A percentile compares a stretch with the other conserved stretches of the same genome.
phyloP scores from a whole-genome alignment of 2,329 filamentous ascomycete genomes.

The Aspergillus pseudonomiae region DNA sequence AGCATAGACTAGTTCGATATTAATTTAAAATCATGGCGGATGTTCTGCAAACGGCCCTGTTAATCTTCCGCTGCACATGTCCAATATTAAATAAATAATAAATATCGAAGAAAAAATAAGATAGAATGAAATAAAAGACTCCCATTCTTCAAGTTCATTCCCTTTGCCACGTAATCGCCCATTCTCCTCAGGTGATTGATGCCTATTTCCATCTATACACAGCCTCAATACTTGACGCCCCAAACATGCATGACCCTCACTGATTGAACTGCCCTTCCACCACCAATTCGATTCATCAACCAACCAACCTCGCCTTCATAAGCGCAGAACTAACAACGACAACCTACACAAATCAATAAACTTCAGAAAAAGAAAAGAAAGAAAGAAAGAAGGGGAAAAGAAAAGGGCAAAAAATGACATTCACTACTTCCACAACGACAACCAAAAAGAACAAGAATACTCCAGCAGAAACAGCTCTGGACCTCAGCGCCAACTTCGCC shows the following conservation, averaged over 20 bases:
- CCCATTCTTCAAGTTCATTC: neutral
- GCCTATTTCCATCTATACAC: neutral
- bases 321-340: too few species aligned
- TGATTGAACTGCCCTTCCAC: neutral
- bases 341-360: neutral
- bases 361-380: neutral
- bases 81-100: neutral
- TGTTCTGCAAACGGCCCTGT: neutral
- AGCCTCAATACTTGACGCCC: neutral
- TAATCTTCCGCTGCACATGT: neutral
- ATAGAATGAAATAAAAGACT: neutral
- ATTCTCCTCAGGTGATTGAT: neutral
- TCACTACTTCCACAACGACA: slow-evolving; percentile 2
- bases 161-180: neutral
- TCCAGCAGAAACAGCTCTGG: slow-evolving; percentile 50
- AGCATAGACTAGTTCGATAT: neutral
- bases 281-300: neutral
- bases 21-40: neutral
- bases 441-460: neutral
- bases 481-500: slow-evolving; percentile 48
- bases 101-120: neutral
- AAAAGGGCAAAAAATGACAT: slow-evolving; percentile 2
- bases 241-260: neutral
- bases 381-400: neutral
- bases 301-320: neutral